Evolutionary conservation across 2,329 filamentous ascomycete species (phyloP).

Genomic region (Sarocladium brachiariae): DNA sequence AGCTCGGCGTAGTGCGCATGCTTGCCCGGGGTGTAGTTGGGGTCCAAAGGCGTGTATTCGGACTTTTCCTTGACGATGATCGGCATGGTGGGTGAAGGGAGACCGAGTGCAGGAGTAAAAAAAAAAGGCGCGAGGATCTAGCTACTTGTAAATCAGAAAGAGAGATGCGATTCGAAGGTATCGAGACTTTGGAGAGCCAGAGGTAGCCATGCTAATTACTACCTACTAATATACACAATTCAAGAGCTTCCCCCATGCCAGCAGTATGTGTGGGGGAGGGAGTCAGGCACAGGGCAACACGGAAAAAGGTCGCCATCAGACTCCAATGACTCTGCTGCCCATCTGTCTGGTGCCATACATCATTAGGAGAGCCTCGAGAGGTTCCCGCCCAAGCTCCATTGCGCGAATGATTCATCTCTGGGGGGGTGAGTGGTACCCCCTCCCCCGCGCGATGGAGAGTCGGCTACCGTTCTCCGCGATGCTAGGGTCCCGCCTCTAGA

Average conservation of each 20-base stretch:
- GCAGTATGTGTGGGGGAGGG: neutral
- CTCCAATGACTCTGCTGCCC: neutral
- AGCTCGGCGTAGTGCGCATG: conserved; percentile 27
- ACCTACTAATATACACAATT: neutral
- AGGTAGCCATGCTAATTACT: neutral
- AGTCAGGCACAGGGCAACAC: neutral
- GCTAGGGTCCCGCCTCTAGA: neutral
- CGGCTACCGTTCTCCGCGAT: conserved; percentile 9
- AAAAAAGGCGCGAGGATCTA: too few species aligned
- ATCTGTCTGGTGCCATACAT: neutral
- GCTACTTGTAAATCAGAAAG: too few species aligned
- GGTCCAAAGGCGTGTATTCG: conserved; percentile 21
- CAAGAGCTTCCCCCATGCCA: neutral
- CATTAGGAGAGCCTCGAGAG: too few species aligned
- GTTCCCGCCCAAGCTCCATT: too few species aligned
- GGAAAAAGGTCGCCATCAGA: conserved; percentile 3
- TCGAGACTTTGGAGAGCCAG: too few species aligned
- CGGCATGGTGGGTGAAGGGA: conserved; percentile 13
- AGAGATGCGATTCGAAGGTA: too few species aligned
- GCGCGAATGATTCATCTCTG: conserved; percentile 7
- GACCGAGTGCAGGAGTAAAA: too few species aligned
- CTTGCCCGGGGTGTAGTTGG: conserved; percentile 26
- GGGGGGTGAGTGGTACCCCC: neutral
- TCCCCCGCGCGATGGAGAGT: conserved; percentile 2
- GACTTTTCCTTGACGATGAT: conserved; percentile 20